Base-by-base conservation (phyloP, 2,329 filamentous ascomycete genomes). In the Diplodia scrobiculata region DNA sequence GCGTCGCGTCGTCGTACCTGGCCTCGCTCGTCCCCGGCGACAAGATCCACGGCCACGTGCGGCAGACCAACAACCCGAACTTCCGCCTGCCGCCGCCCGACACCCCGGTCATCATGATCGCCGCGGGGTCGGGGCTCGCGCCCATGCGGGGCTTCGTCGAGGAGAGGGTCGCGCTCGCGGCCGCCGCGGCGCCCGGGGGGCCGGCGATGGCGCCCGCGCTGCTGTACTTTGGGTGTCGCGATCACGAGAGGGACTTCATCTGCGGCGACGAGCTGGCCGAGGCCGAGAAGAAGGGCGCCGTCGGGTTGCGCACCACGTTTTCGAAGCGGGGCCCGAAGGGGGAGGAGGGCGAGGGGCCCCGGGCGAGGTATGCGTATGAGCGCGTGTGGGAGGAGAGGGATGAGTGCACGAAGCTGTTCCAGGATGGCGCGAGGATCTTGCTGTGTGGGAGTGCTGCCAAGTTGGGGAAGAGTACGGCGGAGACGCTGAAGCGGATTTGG, bases 141-240 rank as follows among this genome's bases (percentile, higher is more conserved):
- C 73, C 73, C 1, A 72, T 76, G 68, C 72, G 73, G 5, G 74
- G 70, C 6, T 76, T 76, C 67, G 68, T 75, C 38, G 71, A 75
- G 62, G 74, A 77, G 58, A 73, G 75, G 6, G 76, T 60, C 2
- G 58, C 29, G 17, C 27, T 21, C 14, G 38, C 10, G 1, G 58
- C 48, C 2, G 71, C 67, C 2, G 71, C 67, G 1, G 64, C 17
- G 5, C 17, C 1, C 5, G 17, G 3, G 17, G 17, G 14, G 1
- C n/a, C n/a, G n/a, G 68, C 13, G 73, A 75, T 89, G 0, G 86
- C 84, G 0, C 84, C 83, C 0, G 85, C 86, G 0, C 65, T 89
- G 21, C 78, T 90, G 0, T 89, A 87, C 77, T 81, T 85, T 68
- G 87, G 87, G 1, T 89, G 86, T 72, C 83, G 85, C 3, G 73